A percentile compares a stretch with the other conserved stretches of the same genome.
phyloP scores from a whole-genome alignment of 2,329 filamentous ascomycete genomes.

The Chrysoporthe cubensis region DNA sequence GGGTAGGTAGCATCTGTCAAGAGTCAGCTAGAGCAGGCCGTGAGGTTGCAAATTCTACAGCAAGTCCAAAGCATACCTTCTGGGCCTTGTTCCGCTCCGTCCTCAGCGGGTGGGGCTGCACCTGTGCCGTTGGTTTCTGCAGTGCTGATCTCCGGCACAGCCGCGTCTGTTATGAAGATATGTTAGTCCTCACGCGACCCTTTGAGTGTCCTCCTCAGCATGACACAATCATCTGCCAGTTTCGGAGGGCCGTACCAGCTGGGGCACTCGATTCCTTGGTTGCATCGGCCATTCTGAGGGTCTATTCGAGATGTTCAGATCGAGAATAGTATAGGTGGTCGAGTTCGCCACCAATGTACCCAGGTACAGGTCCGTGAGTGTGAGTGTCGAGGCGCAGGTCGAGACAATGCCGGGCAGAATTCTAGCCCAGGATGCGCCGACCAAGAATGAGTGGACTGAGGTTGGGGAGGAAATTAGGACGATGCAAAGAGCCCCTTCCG shows the following conservation, averaged over 20 bases:
- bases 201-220: neutral
- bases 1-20: conserved; percentile 54
- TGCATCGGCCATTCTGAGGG: conserved; percentile 27
- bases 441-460: conserved; percentile 20
- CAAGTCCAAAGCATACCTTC: conserved; percentile 39
- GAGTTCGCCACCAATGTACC: neutral
- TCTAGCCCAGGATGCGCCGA: conserved; percentile 23
- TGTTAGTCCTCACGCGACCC: conserved; percentile 22
- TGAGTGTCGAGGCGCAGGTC: neutral
- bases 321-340: neutral
- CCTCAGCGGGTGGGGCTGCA: conserved; percentile 32
- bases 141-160: conserved; percentile 18
- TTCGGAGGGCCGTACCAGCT: conserved; percentile 20
- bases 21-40: neutral
- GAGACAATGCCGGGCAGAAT: neutral
- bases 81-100: conserved; percentile 36
- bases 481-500: conserved; percentile 17
- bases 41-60: conserved; percentile 25
- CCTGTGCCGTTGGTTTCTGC: conserved; percentile 21
- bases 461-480: neutral
- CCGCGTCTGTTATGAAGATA: conserved; percentile 16
- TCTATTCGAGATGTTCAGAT: conserved; percentile 1
- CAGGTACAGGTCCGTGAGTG: conserved; percentile 1
- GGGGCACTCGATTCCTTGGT: conserved; percentile 23
- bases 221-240: neutral